Evolutionary conservation across 1,284 basidiomycete species (phyloP), one percentile per base, ranked within the genome.

Genomic region (Ustilago trichophora): DNA sequence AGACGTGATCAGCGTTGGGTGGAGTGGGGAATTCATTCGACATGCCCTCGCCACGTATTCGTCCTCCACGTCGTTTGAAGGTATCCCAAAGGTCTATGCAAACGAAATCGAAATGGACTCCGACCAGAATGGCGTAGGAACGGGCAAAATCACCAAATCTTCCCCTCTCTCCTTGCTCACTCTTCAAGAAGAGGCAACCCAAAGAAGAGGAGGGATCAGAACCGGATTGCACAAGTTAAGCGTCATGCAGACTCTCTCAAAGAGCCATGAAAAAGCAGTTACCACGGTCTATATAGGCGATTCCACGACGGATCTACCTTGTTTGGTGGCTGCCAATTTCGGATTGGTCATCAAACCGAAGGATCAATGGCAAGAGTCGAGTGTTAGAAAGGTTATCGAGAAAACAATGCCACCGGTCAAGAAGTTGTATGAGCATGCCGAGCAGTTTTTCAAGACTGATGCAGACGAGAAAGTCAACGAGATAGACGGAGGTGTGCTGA

Each of bases 271-370:
- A 9, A n/a, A 34, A 15, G 12, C 32, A 16, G 19, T 18, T 0
- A 31, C 59, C 3, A 67, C 27, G 11, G 51, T 80, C 15, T 80
- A 77, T 41, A 54, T 78, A 0, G 79, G 79, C 15, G 79, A 80
- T 42, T 72, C 73, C 18, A 52, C 53, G 18, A 80, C 78, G 6
- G 79, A 80, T 42, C 65, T 78, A 4, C 67, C 69, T 0, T 71
- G 72, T 32, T 43, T 80, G 12, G 21, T 80, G 12, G 52, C 57
- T 18, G 76, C 75, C 11, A 15, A 67, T 10, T 56, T 67, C n/a
- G 79, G 77, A 4, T 31, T 80, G 33, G 19, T 80, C 16, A 65
- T 80, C 27, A 74, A 76, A 9, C 15, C 21, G 2, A 47, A 40
- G 6, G 26, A 32, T 4, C 33, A 38, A 12, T 29, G 7, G n/a